These are phyloP conservation scores for Ampelomyces quisqualis DNA, from an alignment of 2,329 filamentous ascomycete genomes.

Conservation along the genomic window DNA sequence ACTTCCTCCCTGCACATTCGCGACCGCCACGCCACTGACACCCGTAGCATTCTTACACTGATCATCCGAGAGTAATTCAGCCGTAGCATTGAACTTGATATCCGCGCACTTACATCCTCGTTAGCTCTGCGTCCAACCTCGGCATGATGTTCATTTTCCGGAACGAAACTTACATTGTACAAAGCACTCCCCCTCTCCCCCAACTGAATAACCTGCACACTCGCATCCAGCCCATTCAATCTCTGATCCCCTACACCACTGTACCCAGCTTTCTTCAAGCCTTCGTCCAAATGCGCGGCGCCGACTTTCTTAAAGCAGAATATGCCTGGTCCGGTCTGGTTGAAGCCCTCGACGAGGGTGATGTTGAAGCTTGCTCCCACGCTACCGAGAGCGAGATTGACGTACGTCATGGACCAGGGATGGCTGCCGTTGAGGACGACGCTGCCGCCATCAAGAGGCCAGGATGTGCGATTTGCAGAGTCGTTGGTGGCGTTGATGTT, in stretches of 20 bases:
- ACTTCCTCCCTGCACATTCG: slow-evolving; percentile 17
- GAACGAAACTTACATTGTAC: slow-evolving; percentile 42
- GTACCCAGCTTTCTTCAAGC: slow-evolving; percentile 27
- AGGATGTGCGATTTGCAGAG: slow-evolving; percentile 48
- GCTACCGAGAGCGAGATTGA: slow-evolving; percentile 50
- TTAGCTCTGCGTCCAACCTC: too few relatives aligned
- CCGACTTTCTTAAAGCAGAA: slow-evolving; percentile 48
- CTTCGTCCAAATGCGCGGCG: slow-evolving; percentile 25
- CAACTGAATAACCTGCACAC: slow-evolving; percentile 51
- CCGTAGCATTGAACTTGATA: slow-evolving; percentile 46
- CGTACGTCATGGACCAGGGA: slow-evolving; percentile 48
- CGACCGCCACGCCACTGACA: slow-evolving; percentile 38
- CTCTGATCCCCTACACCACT: slow-evolving; percentile 17
- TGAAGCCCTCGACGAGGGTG: slow-evolving; percentile 47
- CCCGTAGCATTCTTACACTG: slow-evolving; percentile 45
- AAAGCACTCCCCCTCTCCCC: slow-evolving; percentile 44
- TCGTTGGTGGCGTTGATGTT: slow-evolving; percentile 44
- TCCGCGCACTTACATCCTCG: too few relatives aligned
- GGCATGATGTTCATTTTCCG: too few relatives aligned
- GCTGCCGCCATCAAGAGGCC: slow-evolving; percentile 49
- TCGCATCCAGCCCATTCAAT: slow-evolving; percentile 45
- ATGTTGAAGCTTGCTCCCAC: slow-evolving; percentile 50
- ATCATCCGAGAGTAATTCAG: slow-evolving; percentile 39
- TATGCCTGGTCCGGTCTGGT: slow-evolving; percentile 52
- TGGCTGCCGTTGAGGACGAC: slow-evolving; percentile 47